Percentiles rank a stretch among this genome's conserved stretches.
These are phyloP conservation scores for Quercus tomentella DNA, from an alignment of 331 rosid genomes.

Conservation along the genomic window DNA sequence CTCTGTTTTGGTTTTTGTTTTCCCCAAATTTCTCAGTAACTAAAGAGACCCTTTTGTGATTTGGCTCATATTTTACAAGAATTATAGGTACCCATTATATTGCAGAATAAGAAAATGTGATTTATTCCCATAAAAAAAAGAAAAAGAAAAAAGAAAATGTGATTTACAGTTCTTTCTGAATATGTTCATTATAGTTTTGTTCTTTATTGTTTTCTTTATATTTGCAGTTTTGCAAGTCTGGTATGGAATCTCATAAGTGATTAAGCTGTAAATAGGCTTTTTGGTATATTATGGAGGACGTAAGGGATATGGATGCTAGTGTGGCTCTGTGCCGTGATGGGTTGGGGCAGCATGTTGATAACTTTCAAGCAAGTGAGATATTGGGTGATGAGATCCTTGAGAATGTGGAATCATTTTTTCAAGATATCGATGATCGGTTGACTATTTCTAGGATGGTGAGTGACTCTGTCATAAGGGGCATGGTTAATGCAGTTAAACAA, in stretches of 20 bases:
- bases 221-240: constrained; percentile 22
- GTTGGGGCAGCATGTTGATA: constrained; percentile 13
- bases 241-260: not conserved
- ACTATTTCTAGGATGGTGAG: constrained; percentile 82
- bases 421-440: constrained; percentile 57
- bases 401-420: constrained; percentile 56
- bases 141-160: not conserved
- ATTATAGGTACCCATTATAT: not conserved
- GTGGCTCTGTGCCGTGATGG: constrained; percentile 3
- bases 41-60: not conserved
- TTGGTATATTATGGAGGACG: constrained; percentile 23
- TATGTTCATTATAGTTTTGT: not conserved
- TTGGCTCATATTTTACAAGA: not conserved
- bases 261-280: not conserved
- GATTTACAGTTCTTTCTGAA: not conserved
- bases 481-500: constrained; percentile 64
- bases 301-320: constrained; percentile 24
- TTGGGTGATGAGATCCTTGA: constrained; percentile 43
- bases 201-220: not conserved
- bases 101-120: not conserved
- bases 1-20: not conserved
- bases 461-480: constrained; percentile 75
- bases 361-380: constrained; percentile 38
- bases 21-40: not conserved
- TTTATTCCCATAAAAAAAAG: no score